Evolutionary conservation across 2,329 filamentous ascomycete genomes (phyloP), one percentile per base, ranked within the genome.

Genomic region (Arthroderma uncinatum): DNA sequence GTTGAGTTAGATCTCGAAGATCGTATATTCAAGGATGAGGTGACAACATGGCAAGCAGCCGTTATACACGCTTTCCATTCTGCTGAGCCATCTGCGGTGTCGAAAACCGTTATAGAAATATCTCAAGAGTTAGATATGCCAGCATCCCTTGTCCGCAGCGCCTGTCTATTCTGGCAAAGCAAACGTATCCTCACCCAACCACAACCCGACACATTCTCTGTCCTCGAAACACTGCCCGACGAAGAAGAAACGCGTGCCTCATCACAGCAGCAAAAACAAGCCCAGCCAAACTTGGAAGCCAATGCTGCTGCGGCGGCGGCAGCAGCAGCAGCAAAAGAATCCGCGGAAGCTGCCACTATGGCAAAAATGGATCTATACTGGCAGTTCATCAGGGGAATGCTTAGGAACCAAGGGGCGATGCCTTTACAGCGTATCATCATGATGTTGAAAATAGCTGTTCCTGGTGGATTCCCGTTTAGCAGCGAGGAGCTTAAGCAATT

Each of bases 361-460:
- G 85, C 88, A 68, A 83, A 83, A 65, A 82, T 82, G 70, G 77
- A 79, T 44, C 80, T 95, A 39, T 95, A 96, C 71, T 89, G 87
- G 82, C 86, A 91, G 66, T 97, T 95, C 69, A 90, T 98, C 58
- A 78, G 90, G 57, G 89, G 89, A 54, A 97, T 98, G 93, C 75
- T 98, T 71, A 96, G 89, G 60, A 96, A 96, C 70, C 86, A 89
- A 64, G 86, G 86, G 16, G 82, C 86, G 28, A 93, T 96, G 87
- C 85, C 87, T 54, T 75, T 91, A 59, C 78, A 78, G 57, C 82
- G 90, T 68, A 94, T 98, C 62, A 80, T 84, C 7, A 95, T 91
- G 85, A 96, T 97, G 89, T 79, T 98, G 78, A 89, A 89, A 73
- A 92, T 97, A 80, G 80, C 92, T 58, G 83, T 96, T 55, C 82